Percentiles rank a stretch among this genome's conserved stretches.
Conservation (phyloP, 129 eudicot species). For the Artemisia tridentata region DNA sequence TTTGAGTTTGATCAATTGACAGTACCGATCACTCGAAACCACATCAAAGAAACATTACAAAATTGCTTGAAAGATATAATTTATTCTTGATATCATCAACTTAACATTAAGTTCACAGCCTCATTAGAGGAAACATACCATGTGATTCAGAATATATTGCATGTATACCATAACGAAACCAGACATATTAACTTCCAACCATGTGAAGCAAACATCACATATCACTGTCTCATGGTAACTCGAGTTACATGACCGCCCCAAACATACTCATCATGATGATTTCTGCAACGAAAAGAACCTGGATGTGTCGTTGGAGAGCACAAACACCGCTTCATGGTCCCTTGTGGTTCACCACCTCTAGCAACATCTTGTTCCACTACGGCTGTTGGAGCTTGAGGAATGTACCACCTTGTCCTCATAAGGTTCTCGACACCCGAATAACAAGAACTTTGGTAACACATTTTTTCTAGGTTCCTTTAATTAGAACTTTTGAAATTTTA, state of each 20-base stretch:
- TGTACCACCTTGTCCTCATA: conserved; percentile 29
- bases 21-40: not conserved
- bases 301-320: conserved; percentile 77
- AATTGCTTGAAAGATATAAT: not conserved
- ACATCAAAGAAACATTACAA: not conserved
- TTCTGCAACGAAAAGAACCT: conserved; percentile 70
- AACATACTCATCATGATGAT: conserved; percentile 53
- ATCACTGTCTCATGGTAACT: conserved; percentile 8
- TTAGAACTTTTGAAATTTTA: conserved; percentile 21
- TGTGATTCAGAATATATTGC: conserved; percentile 12
- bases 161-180: conserved; percentile 10
- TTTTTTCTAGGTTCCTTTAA: conserved; percentile 11
- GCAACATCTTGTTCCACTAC: conserved; percentile 21
- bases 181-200: conserved; percentile 1
- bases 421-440: conserved; percentile 24
- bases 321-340: conserved; percentile 38
- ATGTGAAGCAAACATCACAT: not conserved
- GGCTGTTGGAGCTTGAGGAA: conserved; percentile 24
- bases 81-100: conserved; percentile 2
- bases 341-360: conserved; percentile 19
- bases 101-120: conserved; percentile 17
- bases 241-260: conserved; percentile 45
- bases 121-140: conserved; percentile 25
- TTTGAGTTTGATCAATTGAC: not conserved
- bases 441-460: conserved; percentile 49